Evolutionary conservation across 371 early-diverging fungal genomes (phyloP).

Genomic region (Mortierella sp.): DNA sequence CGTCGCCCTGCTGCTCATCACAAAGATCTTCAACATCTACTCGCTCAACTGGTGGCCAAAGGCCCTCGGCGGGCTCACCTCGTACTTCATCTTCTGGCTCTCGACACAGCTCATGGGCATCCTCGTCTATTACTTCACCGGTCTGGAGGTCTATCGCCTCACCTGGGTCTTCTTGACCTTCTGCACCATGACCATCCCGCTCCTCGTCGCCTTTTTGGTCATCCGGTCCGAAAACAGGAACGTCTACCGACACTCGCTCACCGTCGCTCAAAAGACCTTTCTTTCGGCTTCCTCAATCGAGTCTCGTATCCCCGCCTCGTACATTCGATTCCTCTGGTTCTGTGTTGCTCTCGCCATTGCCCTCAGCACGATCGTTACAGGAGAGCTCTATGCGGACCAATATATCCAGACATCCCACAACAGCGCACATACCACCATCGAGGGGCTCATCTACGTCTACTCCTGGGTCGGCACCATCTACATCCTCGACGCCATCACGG

Average conservation of each 20-base stretch:
- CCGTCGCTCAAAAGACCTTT: constrained; percentile 61
- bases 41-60: constrained; percentile 86
- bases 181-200: constrained; percentile 77
- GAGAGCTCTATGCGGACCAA: constrained; percentile 75
- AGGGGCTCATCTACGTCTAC: constrained; percentile 78
- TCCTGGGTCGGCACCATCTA: constrained; percentile 80
- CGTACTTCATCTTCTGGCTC: constrained; percentile 77
- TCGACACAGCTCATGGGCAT: constrained; percentile 70
- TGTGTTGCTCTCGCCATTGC: constrained; percentile 73
- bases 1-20: constrained; percentile 74
- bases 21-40: constrained; percentile 81
- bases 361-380: constrained; percentile 75
- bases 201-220: constrained; percentile 71
- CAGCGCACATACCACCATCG: constrained; percentile 69
- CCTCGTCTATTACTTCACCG: constrained; percentile 63
- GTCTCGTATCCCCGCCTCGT: constrained; percentile 76
- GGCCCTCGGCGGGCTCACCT: constrained; percentile 67
- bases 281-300: constrained; percentile 59
- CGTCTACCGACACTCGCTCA: constrained; percentile 61
- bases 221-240: constrained; percentile 69
- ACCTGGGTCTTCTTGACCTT: constrained; percentile 81
- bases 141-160: constrained; percentile 64
- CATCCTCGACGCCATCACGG: constrained; percentile 71
- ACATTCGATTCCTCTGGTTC: constrained; percentile 82
- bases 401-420: constrained; percentile 61